phyloP scores from a whole-genome alignment of 441 rosid species.

The Bruguiera hainesii region DNA sequence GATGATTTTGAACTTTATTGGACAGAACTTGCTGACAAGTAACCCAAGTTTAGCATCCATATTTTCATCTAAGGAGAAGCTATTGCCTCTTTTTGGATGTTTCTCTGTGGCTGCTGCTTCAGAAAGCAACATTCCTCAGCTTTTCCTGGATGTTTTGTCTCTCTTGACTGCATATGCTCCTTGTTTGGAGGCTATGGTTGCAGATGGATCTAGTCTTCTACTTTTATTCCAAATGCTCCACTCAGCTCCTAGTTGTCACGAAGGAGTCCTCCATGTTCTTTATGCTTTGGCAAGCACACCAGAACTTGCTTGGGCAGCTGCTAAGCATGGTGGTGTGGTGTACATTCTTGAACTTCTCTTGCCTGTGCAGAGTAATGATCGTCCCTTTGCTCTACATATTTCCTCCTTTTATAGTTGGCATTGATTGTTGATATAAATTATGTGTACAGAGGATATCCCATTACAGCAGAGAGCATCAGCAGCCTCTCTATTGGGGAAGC shows the following conservation, averaged over 20 bases:
- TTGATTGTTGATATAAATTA: slow-evolving; percentile 28
- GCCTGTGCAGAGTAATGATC: slow-evolving; percentile 75
- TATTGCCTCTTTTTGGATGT: slow-evolving; percentile 93
- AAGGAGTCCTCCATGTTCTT: slow-evolving; percentile 97
- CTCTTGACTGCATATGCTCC: slow-evolving; percentile 94
- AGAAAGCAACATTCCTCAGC: slow-evolving; percentile 83
- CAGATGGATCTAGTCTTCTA: slow-evolving; percentile 97
- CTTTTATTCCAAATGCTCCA: slow-evolving; percentile 98
- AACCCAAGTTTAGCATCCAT: slow-evolving; percentile 90
- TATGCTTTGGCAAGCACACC: slow-evolving; percentile 99
- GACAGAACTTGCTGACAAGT: slow-evolving; percentile 81
- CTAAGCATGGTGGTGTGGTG: slow-evolving; percentile 99
- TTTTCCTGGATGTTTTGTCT: slow-evolving; percentile 88
- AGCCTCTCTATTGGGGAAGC: slow-evolving; percentile 96
- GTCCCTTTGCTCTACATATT: slow-evolving; percentile 17
- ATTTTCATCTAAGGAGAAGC: slow-evolving; percentile 86
- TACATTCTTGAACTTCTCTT: slow-evolving; percentile 96
- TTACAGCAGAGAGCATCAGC: slow-evolving; percentile 97
- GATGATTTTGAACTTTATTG: slow-evolving; percentile 28
- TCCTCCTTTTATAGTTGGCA: slow-evolving; percentile 16
- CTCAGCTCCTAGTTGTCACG: slow-evolving; percentile 82
- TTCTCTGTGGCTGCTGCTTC: slow-evolving; percentile 78
- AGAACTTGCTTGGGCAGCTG: slow-evolving; percentile 99
- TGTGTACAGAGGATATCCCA: slow-evolving; percentile 88
- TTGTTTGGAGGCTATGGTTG: slow-evolving; percentile 99